Evolutionary conservation across 768 basidiomycete genomes (phyloP).

Genomic region (Lentinula sp.): DNA sequence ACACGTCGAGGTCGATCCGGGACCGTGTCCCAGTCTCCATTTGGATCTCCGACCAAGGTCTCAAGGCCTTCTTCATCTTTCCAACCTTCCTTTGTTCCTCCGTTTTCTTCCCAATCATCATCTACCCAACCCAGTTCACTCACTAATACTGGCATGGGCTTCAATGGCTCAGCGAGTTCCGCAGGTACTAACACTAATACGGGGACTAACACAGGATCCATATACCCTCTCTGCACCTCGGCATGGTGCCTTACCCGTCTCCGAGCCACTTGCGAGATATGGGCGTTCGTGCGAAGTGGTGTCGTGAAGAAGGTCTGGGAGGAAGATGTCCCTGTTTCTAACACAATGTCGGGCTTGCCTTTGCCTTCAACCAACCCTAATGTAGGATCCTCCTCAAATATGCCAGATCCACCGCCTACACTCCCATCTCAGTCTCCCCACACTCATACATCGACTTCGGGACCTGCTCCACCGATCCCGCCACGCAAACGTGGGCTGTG

Average conservation of each 20-base stretch:
- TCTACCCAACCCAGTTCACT: neutral
- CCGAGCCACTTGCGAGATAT: constrained; percentile 82
- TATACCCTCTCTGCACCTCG: constrained; percentile 76
- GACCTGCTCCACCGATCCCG: constrained; percentile 28
- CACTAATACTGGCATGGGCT: neutral
- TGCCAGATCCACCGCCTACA: neutral
- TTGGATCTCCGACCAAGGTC: neutral
- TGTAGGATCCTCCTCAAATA: neutral
- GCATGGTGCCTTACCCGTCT: constrained; percentile 86
- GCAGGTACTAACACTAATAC: neutral
- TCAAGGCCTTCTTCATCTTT: neutral
- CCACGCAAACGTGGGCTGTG: constrained; percentile 59
- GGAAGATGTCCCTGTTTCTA: constrained; percentile 44
- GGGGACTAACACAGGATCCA: constrained; percentile 8
- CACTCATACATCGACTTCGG: constrained; percentile 18
- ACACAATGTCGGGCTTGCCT: constrained; percentile 9
- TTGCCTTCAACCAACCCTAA: constrained; percentile 7
- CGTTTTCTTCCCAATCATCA: neutral
- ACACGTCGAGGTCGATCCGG: neutral
- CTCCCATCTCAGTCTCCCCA: neutral
- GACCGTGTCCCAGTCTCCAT: neutral
- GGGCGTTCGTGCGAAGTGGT: constrained; percentile 81
- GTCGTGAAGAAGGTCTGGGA: constrained; percentile 88
- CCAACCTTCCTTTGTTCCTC: neutral
- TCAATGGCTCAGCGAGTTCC: constrained; percentile 17